Percentiles rank a stretch among this genome's conserved stretches.
These are phyloP conservation scores for Dendrobium catenatum DNA, from an alignment of 106 monocot species.

Conservation along the genomic window DNA sequence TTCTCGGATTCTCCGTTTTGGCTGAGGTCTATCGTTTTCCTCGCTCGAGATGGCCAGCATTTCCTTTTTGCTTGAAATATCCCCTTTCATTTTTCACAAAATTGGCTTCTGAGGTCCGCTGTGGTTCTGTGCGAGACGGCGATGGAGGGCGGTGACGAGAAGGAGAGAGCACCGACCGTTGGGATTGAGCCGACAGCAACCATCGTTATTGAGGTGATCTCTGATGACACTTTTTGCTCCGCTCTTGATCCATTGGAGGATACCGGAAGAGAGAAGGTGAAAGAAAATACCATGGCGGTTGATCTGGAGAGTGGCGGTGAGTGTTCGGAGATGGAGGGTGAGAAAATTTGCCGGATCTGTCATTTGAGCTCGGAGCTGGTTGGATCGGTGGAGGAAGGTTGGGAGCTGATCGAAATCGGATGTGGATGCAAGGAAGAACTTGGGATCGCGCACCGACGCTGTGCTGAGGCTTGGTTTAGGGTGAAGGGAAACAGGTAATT, in stretches of 20 bases:
- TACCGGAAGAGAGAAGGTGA: neutral
- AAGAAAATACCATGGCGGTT: neutral
- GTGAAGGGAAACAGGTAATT: slow-evolving; percentile 32
- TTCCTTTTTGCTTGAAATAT: neutral
- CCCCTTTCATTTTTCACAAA: neutral
- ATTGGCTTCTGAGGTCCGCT: neutral
- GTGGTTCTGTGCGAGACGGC: neutral
- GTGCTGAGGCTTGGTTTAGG: slow-evolving; percentile 34
- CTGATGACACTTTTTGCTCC: neutral
- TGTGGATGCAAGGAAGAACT: slow-evolving; percentile 36
- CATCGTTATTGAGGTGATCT: neutral
- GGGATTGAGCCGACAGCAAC: neutral
- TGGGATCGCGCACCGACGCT: slow-evolving; percentile 24
- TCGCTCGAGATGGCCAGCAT: neutral
- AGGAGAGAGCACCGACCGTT: neutral
- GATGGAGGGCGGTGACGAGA: neutral
- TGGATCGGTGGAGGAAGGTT: neutral
- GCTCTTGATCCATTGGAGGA: neutral
- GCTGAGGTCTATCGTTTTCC: neutral
- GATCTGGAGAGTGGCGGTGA: neutral
- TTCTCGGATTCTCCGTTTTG: neutral
- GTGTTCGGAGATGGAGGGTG: neutral
- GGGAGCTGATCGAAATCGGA: slow-evolving; percentile 25
- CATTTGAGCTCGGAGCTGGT: slow-evolving; percentile 17
- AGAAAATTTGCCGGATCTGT: slow-evolving; percentile 31